Percentiles rank a stretch among this genome's conserved stretches.
phyloP scores from a whole-genome alignment of 768 basidiomycete species.

The Russula ochroleuca region DNA sequence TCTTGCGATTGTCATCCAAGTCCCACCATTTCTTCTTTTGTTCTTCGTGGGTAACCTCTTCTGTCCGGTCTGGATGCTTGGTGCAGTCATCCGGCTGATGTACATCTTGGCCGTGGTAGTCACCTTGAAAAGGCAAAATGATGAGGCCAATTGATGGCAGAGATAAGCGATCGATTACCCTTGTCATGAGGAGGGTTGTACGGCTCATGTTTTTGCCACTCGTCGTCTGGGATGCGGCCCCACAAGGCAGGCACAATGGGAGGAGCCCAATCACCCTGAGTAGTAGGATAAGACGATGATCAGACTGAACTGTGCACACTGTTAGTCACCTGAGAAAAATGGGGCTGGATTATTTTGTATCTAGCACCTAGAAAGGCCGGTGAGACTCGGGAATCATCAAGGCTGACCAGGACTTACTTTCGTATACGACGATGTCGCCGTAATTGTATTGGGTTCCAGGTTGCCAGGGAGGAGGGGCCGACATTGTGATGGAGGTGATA shows the following conservation, averaged over 20 bases:
- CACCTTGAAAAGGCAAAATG: background rate
- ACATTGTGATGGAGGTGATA: constrained; percentile 35
- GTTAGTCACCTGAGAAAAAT: constrained; percentile 55
- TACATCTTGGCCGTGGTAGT: constrained; percentile 19
- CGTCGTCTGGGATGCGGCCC: constrained; percentile 47
- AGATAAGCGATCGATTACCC: constrained; percentile 14
- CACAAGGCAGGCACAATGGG: constrained; percentile 59
- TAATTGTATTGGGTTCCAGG: constrained; percentile 57
- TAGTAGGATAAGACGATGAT: background rate
- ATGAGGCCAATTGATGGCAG: background rate
- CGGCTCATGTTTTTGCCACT: constrained; percentile 7
- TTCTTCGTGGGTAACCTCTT: constrained; percentile 41
- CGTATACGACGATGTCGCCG: constrained; percentile 51
- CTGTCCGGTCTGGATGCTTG: constrained; percentile 32
- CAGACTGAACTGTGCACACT: background rate
- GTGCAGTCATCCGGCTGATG: constrained; percentile 27
- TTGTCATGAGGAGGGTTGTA: constrained; percentile 24
- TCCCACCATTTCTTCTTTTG: constrained; percentile 54
- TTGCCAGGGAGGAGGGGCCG: constrained; percentile 45
- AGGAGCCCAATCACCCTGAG: constrained; percentile 66
- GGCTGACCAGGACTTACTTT: constrained; percentile 39
- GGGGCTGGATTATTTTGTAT: constrained; percentile 71
- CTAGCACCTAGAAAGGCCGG: constrained; percentile 39
- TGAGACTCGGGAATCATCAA: constrained; percentile 3
- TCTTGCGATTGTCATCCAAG: constrained; percentile 51